Evolutionary conservation across 805 yeast species (phyloP), one percentile per base, ranked within the genome.

Genomic region (Suhomyces tanzawaensis): DNA sequence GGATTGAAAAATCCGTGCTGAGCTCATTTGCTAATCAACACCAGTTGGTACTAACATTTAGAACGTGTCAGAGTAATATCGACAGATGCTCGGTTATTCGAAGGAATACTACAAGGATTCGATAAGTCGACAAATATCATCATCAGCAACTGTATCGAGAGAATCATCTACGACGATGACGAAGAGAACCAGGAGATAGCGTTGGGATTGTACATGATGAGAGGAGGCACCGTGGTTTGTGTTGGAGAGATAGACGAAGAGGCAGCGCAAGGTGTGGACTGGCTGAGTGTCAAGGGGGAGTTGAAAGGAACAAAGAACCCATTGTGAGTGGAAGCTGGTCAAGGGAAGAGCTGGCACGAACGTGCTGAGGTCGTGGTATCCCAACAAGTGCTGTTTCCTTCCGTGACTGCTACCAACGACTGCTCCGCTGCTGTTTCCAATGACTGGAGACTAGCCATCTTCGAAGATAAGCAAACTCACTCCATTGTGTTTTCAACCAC

Each of bases 101-200:
- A 67, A 48, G 74, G 74, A 3, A 55, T 51, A 15, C 60, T 69
- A 16, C 62, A 61, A 46, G 88, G 90, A 5, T 82, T 67, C 49
- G 91, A 84, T 55, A 76, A 79, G 45, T 67, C 77, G 31, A 76
- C 85, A 17, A 84, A 84, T 51, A 51, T 84, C 24, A 64, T 82
- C 27, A 58, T 83, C 28, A 60, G 76, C 3, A 58, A 69, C 28
- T 71, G 82, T 13, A 55, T 62, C 15, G 85, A 81, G 51, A 57
- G 82, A 33, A 53, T 77, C 13, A 66, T 79, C 30, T 67, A 65
- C 36, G 53, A 54, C 0, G 69, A 66, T n/a, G 59, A 59, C 4
- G 62, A 61, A 7, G 67, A 62, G 35, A 65, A 62, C 39, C 62
- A 66, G 36, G 72, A 66, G 38, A 58, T 71, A 16, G 62, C 61